phyloP scores from a whole-genome alignment of 2,329 filamentous ascomycete species.

The Dactylellina sp. region DNA sequence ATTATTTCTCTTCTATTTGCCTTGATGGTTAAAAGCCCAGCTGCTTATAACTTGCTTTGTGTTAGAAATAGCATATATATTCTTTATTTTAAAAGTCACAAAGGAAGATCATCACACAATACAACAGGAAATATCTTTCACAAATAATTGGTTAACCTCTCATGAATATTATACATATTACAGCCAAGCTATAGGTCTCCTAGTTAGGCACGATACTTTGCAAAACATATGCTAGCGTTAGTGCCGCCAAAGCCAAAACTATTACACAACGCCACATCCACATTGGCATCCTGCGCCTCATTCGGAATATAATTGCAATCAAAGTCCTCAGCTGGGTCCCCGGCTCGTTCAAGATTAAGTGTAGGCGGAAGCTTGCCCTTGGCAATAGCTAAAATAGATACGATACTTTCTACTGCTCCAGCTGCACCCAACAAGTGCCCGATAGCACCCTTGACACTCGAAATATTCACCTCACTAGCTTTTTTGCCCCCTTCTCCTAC shows the following conservation, averaged over 20 bases:
- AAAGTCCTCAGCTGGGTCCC: conserved; percentile 70
- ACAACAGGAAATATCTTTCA: too few species aligned
- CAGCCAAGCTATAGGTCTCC: neutral
- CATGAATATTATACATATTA: conserved; percentile 6
- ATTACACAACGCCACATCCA: conserved; percentile 85
- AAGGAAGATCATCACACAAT: too few species aligned
- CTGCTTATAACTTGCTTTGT: too few species aligned
- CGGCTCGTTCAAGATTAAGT: conserved; percentile 78
- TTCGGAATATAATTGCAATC: conserved; percentile 87
- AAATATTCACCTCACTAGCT: conserved; percentile 79
- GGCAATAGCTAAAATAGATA: conserved; percentile 81
- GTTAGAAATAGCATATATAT: too few species aligned
- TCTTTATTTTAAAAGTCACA: too few species aligned
- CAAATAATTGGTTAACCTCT: too few species aligned
- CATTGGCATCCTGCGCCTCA: conserved; percentile 74
- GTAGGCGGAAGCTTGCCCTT: conserved; percentile 87
- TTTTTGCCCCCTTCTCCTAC: conserved; percentile 76
- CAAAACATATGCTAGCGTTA: conserved; percentile 88
- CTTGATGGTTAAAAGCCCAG: too few species aligned
- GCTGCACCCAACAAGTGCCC: conserved; percentile 93
- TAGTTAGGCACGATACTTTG: conserved; percentile 62
- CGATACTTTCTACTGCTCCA: conserved; percentile 88
- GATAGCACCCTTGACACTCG: conserved; percentile 92
- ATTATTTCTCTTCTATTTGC: too few species aligned
- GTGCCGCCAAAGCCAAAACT: conserved; percentile 98